Base-by-base conservation (phyloP, 257 asterid genomes). In the Anisodus acutangulus region DNA sequence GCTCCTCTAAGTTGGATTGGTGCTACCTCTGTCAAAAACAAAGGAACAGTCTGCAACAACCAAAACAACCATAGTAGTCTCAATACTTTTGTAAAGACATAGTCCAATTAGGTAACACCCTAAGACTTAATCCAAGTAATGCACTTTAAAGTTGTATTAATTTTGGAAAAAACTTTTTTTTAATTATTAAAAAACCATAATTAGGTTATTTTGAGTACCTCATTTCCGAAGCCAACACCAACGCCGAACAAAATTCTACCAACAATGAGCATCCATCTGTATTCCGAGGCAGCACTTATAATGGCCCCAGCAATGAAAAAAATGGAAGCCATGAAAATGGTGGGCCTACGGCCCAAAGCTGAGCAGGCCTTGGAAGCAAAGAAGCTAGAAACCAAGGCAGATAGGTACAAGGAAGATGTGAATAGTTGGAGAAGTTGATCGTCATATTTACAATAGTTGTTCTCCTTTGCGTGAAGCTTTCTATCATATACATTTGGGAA, bases 181-280 rank as follows among this genome's bases (percentile, higher is more conserved):
- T 41, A 41, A 6, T 2, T 4, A 12, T 8, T 43, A 53, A 43
- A 62, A 62, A 47, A 19, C 4, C 35, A 31, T 31, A 31, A 31
- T 31, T 31, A 31, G 35, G 2, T 31, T 31, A 31, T 31, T 31
- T 31, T 31, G 35, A 31, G 35, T 31, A 93, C 98, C 96, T 95
- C 98, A 45, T 95, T 95, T 58, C 98, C 98, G 0, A 92, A 95
- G 8, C 98, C 98, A 11, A 93, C 98, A 35, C 98, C 98, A 15
- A 93, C 4, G 0, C 98, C 98, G 3, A 95, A 95, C 5, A 91
- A 87, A 55, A 93, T 86, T 79, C 98, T 85, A 0, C 98, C 98
- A 4, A 90, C 3, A 80, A 95, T 95, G 57, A 95, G 91, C 84
- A 92, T 49, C 89, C 85, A 54, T 6, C 76, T 69, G 9, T 4